These are phyloP conservation scores for Pseudogymnoascus destructans DNA, from an alignment of 2,329 filamentous ascomycete genomes.

Conservation along the genomic window DNA sequence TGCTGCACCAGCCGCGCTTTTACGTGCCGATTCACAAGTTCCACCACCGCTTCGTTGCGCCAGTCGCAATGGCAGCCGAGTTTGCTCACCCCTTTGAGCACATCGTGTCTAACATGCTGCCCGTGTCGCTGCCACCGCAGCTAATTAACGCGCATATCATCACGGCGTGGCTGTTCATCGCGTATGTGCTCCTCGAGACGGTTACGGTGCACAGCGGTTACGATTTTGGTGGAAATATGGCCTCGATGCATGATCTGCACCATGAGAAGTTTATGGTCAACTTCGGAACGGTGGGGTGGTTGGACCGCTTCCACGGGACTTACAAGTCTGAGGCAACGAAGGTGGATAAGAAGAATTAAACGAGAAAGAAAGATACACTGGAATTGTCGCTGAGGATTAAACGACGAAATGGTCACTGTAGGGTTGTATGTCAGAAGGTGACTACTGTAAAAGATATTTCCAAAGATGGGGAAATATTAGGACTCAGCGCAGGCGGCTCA, in stretches of 20 bases:
- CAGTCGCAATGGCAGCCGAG: slow-evolving; percentile 41
- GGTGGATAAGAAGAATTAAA: neutral
- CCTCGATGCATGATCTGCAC: slow-evolving; percentile 41
- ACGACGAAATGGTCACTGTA: neutral
- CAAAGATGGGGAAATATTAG: neutral
- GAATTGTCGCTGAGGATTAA: neutral
- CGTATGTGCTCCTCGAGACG: slow-evolving; percentile 37
- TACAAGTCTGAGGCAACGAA: slow-evolving; percentile 15
- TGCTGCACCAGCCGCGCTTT: slow-evolving; percentile 36
- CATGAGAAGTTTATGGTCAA: slow-evolving; percentile 43
- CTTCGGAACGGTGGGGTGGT: slow-evolving; percentile 37
- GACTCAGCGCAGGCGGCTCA: neutral
- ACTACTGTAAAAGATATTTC: neutral
- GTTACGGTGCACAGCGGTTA: slow-evolving; percentile 44
- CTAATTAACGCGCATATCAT: slow-evolving; percentile 36
- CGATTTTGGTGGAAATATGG: slow-evolving; percentile 37
- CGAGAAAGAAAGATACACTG: neutral
- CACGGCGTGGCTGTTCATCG: slow-evolving; percentile 39
- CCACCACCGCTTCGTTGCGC: slow-evolving; percentile 43
- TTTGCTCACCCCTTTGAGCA: slow-evolving; percentile 46
- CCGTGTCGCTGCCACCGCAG: slow-evolving; percentile 36
- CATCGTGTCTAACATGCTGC: slow-evolving; percentile 39
- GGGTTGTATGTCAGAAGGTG: neutral
- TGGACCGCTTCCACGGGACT: slow-evolving; percentile 45
- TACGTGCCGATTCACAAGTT: slow-evolving; percentile 41